These are phyloP conservation scores for Pseudohalonectria lignicola DNA, from an alignment of 2,329 filamentous ascomycete species.

Conservation along the genomic window DNA sequence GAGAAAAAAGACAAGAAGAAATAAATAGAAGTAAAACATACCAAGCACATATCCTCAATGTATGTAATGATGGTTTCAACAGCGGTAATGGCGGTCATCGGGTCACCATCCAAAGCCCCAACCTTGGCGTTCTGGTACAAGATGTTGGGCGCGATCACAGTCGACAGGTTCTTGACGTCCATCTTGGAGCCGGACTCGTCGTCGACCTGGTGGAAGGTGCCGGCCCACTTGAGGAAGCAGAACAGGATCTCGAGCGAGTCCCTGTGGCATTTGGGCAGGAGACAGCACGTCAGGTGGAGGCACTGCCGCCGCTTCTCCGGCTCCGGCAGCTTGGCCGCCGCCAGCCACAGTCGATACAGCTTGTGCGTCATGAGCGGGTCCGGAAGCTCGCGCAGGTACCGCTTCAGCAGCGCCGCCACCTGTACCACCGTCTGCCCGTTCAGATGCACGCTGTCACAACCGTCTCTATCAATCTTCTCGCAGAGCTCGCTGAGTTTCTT, in stretches of 20 bases:
- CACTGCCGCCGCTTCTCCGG: slow-evolving; percentile 73
- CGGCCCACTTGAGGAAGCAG: slow-evolving; percentile 93
- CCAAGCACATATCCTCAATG: slow-evolving; percentile 96
- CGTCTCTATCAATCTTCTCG: slow-evolving; percentile 76
- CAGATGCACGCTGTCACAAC: slow-evolving; percentile 76
- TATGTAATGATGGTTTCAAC: slow-evolving; percentile 84
- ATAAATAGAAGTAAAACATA: slow-evolving; percentile 50
- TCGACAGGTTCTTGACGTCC: slow-evolving; percentile 95
- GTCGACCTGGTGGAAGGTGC: slow-evolving; percentile 93
- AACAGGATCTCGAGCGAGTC: slow-evolving; percentile 94
- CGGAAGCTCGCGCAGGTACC: slow-evolving; percentile 87
- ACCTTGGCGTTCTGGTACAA: slow-evolving; percentile 61
- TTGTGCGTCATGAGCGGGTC: slow-evolving; percentile 94
- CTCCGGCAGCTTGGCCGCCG: slow-evolving; percentile 78
- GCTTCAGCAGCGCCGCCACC: slow-evolving; percentile 85
- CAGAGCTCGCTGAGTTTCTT: slow-evolving; percentile 81
- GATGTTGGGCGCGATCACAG: slow-evolving; percentile 94
- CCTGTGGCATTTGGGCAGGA: slow-evolving; percentile 83
- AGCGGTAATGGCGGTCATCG: slow-evolving; percentile 86
- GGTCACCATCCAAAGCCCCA: slow-evolving; percentile 67
- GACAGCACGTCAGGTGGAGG: slow-evolving; percentile 81
- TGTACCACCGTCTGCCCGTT: slow-evolving; percentile 86
- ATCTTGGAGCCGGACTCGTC: slow-evolving; percentile 97
- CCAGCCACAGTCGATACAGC: slow-evolving; percentile 81
- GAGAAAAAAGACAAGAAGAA: too few species aligned